Evolutionary conservation across 176 grass and related monocot species (phyloP).

Genomic region (Carex scoparia): DNA sequence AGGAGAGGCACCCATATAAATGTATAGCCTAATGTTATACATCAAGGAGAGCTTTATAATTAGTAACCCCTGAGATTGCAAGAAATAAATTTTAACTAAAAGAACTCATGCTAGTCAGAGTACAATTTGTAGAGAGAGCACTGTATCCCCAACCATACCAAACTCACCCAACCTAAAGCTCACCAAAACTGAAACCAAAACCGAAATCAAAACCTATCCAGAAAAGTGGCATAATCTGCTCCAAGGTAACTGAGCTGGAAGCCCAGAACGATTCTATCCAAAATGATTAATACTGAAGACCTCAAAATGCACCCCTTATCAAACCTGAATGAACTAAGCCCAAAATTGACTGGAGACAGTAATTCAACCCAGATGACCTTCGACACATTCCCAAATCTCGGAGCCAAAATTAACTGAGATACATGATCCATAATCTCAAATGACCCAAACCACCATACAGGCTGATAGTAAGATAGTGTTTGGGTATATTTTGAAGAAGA

Average conservation of each 20-base stretch:
- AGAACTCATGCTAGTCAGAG: slow-evolving; percentile 4
- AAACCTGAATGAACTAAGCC: background rate
- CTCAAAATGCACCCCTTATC: background rate
- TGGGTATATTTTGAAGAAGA: background rate
- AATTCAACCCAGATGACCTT: background rate
- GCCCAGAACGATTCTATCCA: background rate
- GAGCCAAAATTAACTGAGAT: background rate
- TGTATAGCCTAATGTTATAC: background rate
- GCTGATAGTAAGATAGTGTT: background rate
- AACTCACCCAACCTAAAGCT: background rate
- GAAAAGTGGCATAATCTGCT: background rate
- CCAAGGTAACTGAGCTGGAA: background rate
- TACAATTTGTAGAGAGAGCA: background rate
- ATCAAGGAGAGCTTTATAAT: background rate
- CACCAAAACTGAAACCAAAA: background rate
- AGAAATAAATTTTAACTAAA: background rate
- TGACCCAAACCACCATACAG: background rate
- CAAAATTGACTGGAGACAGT: background rate
- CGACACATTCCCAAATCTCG: background rate
- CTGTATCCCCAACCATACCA: background rate
- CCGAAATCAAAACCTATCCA: background rate
- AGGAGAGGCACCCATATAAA: background rate
- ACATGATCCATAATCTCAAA: background rate
- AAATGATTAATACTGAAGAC: background rate
- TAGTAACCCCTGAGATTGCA: background rate